These are phyloP conservation scores for Scutellaria minor DNA, from an alignment of 257 asterid species.

Conservation along the genomic window DNA sequence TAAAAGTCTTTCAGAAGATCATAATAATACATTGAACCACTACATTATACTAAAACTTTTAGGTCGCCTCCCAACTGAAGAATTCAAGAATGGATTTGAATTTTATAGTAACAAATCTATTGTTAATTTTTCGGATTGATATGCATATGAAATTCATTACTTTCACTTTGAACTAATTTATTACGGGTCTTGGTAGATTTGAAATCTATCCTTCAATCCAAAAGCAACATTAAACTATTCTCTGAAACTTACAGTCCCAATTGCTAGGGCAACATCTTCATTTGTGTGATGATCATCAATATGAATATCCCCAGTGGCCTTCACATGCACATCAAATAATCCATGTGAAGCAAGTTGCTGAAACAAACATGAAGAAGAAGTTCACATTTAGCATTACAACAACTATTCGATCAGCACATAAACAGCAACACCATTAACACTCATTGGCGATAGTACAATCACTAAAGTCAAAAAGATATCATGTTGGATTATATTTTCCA, in stretches of 20 bases:
- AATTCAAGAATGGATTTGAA: no score
- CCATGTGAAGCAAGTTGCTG: conserved; percentile 98
- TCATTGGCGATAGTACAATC: not conserved
- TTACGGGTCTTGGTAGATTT: no score
- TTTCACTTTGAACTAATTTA: no score
- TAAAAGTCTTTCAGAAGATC: conserved; percentile 5
- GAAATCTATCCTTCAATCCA: no score
- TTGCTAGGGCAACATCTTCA: conserved; percentile 90
- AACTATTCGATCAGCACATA: conserved; percentile 12
- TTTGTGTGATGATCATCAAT: conserved; percentile 96
- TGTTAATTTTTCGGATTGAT: no score
- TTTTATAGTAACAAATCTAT: no score
- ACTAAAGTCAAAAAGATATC: not conserved
- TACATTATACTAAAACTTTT: not conserved
- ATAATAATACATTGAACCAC: not conserved
- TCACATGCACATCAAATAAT: conserved; percentile 74
- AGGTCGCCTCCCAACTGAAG: no score
- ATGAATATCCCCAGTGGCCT: conserved; percentile 85
- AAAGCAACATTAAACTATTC: no score
- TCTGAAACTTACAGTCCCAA: conserved; percentile 70
- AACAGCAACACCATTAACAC: not conserved
- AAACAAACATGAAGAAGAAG: conserved; percentile 40
- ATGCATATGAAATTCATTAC: no score
- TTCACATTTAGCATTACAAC: conserved; percentile 86
- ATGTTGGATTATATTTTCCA: not conserved